Percentiles rank a stretch among this genome's conserved stretches.
Conservation (phyloP, 495 filamentous ascomycete species). For the Tuber magnatum region DNA sequence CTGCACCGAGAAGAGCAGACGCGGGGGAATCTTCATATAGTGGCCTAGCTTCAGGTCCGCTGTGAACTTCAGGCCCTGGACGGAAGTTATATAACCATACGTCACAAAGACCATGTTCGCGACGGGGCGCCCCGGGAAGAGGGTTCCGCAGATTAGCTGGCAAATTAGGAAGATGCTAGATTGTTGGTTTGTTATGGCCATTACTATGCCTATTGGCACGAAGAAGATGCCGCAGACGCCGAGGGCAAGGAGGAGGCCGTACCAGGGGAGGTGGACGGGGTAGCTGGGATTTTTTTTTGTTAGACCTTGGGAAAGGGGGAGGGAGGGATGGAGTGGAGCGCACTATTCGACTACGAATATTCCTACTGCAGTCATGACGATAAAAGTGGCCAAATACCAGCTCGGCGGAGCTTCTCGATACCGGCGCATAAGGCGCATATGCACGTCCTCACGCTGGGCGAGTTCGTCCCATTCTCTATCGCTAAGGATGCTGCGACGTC, state of each 20-base stretch:
- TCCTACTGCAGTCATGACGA: conserved; percentile 62
- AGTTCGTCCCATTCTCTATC: conserved; percentile 50
- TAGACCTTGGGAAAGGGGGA: conserved; percentile 36
- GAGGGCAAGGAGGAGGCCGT: conserved; percentile 67
- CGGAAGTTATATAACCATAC: conserved; percentile 69
- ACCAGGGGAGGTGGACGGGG: conserved; percentile 68
- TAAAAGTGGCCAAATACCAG: conserved; percentile 67
- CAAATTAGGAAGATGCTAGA: conserved; percentile 74
- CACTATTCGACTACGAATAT: conserved; percentile 74
- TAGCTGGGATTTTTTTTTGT: conserved; percentile 42
- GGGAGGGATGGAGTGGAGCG: conserved; percentile 24
- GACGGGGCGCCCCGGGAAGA: conserved; percentile 74
- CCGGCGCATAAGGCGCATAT: conserved; percentile 66
- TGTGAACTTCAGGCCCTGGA: conserved; percentile 79
- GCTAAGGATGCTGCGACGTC: conserved; percentile 22
- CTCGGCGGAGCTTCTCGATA: conserved; percentile 67
- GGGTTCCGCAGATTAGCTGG: conserved; percentile 67
- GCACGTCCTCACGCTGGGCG: conserved; percentile 63
- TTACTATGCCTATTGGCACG: conserved; percentile 75
- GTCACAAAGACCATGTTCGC: conserved; percentile 87
- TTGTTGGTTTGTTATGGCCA: conserved; percentile 79
- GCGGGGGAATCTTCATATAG: conserved; percentile 89
- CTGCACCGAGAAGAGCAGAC: conserved; percentile 70
- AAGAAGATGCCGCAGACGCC: conserved; percentile 65
- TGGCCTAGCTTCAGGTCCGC: conserved; percentile 81